phyloP scores from a whole-genome alignment of 2,329 filamentous ascomycete species.

The Colletotrichum somersetense region DNA sequence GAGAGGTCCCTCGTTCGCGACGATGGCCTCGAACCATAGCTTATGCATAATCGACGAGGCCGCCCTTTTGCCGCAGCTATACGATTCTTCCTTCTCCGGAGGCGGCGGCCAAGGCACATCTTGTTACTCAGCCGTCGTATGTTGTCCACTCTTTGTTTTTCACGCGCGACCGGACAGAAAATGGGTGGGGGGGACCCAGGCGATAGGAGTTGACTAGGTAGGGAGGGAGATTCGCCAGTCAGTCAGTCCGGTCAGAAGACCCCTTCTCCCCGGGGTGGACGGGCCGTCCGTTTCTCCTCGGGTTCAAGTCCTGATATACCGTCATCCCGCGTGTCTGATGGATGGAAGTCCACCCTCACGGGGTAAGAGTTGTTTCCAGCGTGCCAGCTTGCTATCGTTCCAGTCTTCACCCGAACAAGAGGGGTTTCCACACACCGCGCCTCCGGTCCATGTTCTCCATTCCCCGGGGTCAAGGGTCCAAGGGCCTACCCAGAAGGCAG shows the following conservation, averaged over 20 bases:
- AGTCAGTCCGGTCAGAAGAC: neutral
- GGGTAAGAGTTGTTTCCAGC: neutral
- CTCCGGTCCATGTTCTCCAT: conserved; percentile 5
- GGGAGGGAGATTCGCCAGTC: neutral
- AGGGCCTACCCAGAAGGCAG: conserved; percentile 13
- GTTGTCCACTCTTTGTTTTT: neutral
- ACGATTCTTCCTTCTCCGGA: conserved; percentile 1
- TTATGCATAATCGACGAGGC: conserved; percentile 4
- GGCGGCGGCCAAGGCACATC: neutral
- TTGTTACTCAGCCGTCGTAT: conserved; percentile 16
- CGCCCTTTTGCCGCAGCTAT: neutral
- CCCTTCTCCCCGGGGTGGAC: neutral
- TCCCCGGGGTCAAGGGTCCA: conserved; percentile 24
- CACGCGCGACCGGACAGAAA: neutral
- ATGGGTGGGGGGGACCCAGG: neutral
- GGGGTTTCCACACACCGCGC: neutral
- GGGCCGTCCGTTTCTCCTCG: conserved; percentile 9
- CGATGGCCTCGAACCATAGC: neutral
- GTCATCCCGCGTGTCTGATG: neutral
- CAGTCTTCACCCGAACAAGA: neutral
- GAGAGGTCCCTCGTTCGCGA: neutral
- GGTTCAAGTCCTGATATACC: neutral
- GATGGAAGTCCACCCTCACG: conserved; percentile 4
- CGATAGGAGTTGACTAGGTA: neutral
- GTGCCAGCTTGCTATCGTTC: neutral